Evolutionary conservation across 164 flowering plant species (phyloP).

Genomic region (Berberis thunbergii): DNA sequence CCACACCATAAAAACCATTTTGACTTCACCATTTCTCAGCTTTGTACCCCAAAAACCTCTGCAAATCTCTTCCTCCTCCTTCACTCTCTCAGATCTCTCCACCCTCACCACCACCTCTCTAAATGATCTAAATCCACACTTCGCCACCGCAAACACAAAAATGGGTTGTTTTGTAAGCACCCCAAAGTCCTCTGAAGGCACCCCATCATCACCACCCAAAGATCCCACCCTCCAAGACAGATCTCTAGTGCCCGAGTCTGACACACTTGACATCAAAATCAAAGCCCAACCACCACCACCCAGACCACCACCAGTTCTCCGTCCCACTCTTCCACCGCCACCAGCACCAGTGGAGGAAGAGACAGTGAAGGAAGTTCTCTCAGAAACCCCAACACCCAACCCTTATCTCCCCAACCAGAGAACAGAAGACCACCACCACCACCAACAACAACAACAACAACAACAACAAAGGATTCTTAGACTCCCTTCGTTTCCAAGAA

Average conservation of each 20-base stretch:
- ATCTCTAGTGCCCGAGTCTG: background rate
- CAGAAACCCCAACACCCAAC: constrained; percentile 32
- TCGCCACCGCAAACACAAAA: background rate
- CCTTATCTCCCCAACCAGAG: background rate
- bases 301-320: background rate
- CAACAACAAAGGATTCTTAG: too few species aligned
- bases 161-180: constrained; percentile 42
- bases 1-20: too few species aligned
- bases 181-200: background rate
- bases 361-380: constrained; percentile 60
- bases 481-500: too few species aligned
- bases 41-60: too few species aligned
- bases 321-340: too few species aligned
- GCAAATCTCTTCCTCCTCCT: too few species aligned
- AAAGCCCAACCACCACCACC: background rate
- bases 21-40: too few species aligned
- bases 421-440: too few species aligned
- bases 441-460: too few species aligned
- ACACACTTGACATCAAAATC: background rate
- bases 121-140: too few species aligned
- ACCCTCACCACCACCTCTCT: too few species aligned
- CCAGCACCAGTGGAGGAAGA: constrained; percentile 29
- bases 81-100: too few species aligned
- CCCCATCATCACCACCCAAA: background rate
- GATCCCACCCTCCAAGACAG: background rate